These are phyloP conservation scores for Thuidium tamariscinum DNA, from an alignment of 225 moss, liverwort and hornwort species.

Conservation along the genomic window DNA sequence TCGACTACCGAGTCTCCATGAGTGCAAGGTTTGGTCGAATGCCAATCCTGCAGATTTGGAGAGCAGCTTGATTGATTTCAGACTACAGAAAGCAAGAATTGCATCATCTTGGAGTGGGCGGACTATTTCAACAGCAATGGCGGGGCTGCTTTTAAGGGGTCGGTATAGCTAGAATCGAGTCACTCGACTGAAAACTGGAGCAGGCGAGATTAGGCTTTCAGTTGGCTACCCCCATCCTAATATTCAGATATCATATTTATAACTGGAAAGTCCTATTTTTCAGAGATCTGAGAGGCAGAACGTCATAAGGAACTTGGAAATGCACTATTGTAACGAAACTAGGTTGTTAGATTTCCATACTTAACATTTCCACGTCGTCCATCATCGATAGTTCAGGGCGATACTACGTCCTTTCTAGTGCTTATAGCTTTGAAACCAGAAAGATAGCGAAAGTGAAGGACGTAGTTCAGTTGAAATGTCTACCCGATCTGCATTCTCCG, in stretches of 20 bases:
- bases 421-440: background rate
- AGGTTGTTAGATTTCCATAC: background rate
- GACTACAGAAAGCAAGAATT: background rate
- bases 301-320: background rate
- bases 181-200: background rate
- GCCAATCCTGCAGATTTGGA: background rate
- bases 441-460: background rate
- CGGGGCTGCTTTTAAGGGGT: background rate
- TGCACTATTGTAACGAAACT: background rate
- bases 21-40: background rate
- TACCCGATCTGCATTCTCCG: background rate
- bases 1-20: background rate
- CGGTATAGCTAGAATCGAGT: background rate
- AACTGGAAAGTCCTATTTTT: background rate
- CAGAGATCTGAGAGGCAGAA: background rate
- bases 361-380: background rate
- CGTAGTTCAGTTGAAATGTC: background rate
- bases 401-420: background rate
- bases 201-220: background rate
- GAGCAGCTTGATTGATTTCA: background rate
- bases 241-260: background rate
- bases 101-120: background rate
- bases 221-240: background rate
- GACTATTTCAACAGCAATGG: background rate
- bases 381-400: background rate